phyloP scores from a whole-genome alignment of 495 filamentous ascomycete species.

The Penicillium tannophilum region DNA sequence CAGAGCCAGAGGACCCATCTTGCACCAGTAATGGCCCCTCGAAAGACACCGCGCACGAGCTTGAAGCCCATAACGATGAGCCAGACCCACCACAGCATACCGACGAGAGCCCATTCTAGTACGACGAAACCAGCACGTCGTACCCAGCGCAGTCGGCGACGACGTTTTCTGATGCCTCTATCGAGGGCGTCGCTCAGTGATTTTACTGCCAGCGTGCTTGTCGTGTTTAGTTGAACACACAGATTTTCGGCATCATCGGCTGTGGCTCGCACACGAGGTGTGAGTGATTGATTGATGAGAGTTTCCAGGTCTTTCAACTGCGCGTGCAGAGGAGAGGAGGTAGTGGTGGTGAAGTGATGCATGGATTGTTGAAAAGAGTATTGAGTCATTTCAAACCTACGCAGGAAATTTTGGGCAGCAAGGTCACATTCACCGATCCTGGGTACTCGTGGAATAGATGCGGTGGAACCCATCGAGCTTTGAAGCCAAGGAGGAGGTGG shows the following conservation, averaged over 20 bases:
- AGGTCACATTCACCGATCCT: constrained; percentile 66
- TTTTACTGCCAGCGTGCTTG: constrained; percentile 75
- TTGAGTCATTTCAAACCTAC: constrained; percentile 57
- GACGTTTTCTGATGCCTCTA: constrained; percentile 64
- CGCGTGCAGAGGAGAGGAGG: constrained; percentile 44
- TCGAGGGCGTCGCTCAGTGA: constrained; percentile 77
- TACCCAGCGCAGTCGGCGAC: constrained; percentile 72
- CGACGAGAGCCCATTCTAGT: constrained; percentile 79
- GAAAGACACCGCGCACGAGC: constrained; percentile 59
- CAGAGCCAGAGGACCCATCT: constrained; percentile 80
- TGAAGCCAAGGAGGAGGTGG: constrained; percentile 45
- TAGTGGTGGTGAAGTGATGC: constrained; percentile 50
- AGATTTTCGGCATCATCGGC: constrained; percentile 78
- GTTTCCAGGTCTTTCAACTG: constrained; percentile 53
- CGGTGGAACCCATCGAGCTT: constrained; percentile 26
- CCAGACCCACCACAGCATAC: constrained; percentile 84
- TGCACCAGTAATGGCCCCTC: constrained; percentile 57
- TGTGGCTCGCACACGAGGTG: constrained; percentile 61
- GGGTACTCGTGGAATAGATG: constrained; percentile 50
- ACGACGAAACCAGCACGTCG: constrained; percentile 67
- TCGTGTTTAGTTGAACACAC: constrained; percentile 70
- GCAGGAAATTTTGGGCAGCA: constrained; percentile 64
- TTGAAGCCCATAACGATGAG: constrained; percentile 72
- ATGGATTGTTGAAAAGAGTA: constrained; percentile 56
- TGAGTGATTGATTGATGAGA: constrained; percentile 57